Conservation (phyloP, 352 stramenopile species). For the Phytophthora podocarpi region DNA sequence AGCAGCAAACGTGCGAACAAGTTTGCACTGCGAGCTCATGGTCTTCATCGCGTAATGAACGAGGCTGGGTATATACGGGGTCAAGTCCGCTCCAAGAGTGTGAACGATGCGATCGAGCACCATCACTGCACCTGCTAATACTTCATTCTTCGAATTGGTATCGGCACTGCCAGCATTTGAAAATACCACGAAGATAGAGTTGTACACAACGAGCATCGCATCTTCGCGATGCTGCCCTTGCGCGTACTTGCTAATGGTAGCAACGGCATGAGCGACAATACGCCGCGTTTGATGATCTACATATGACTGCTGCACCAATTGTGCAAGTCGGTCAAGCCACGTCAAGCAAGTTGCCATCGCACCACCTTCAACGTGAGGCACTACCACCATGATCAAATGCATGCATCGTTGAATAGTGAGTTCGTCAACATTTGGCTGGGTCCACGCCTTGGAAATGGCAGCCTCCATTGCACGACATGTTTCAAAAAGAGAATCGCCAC, state of each 20-base stretch:
- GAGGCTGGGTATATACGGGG: conserved; percentile 68
- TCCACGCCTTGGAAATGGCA: conserved; percentile 46
- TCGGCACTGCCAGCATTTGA: background rate
- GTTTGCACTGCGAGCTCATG: conserved; percentile 54
- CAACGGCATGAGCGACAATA: conserved; percentile 48
- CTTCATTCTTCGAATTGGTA: conserved; percentile 7
- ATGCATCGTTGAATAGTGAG: conserved; percentile 54
- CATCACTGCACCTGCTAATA: conserved; percentile 51
- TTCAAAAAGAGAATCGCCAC: conserved; percentile 41
- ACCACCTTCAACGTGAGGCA: conserved; percentile 32
- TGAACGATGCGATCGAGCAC: conserved; percentile 62
- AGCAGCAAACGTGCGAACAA: conserved; percentile 54
- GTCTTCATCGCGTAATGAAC: conserved; percentile 72
- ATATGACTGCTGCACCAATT: conserved; percentile 34
- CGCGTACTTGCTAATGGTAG: conserved; percentile 50
- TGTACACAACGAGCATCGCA: conserved; percentile 61
- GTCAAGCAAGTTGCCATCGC: conserved; percentile 40
- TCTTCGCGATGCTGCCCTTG: conserved; percentile 29
- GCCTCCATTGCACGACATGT: conserved; percentile 42
- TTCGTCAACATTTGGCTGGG: conserved; percentile 19
- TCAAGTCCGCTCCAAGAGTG: conserved; percentile 38
- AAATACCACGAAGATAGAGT: conserved; percentile 49
- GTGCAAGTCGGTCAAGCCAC: conserved; percentile 49
- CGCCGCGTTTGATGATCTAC: conserved; percentile 30
- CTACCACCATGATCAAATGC: conserved; percentile 52